These are phyloP conservation scores for Tylopilus subfusipes DNA, from an alignment of 768 basidiomycete species.

Conservation along the genomic window DNA sequence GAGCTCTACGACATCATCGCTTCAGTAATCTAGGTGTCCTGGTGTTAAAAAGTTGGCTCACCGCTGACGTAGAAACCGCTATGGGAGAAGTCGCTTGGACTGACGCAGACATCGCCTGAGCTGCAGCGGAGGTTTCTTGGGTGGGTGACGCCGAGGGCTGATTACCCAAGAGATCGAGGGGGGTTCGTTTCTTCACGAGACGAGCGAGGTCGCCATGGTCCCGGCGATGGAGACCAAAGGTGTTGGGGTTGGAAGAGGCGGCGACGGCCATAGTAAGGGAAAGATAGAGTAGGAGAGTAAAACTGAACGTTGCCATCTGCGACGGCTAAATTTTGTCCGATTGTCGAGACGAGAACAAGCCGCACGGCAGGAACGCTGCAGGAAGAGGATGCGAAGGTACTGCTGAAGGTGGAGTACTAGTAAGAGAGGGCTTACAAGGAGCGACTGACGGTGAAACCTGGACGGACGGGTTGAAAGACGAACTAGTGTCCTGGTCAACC, in stretches of 20 bases:
- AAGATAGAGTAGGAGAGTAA: slow-evolving; percentile 64
- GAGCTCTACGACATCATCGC: slow-evolving; percentile 7
- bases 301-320: slow-evolving; percentile 51
- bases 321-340: slow-evolving; percentile 1
- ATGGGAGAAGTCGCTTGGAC: slow-evolving; percentile 12
- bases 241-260: slow-evolving; percentile 45
- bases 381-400: neutral
- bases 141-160: slow-evolving; percentile 11
- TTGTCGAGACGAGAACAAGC: neutral
- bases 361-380: too few species aligned
- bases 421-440: too few species aligned
- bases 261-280: slow-evolving; percentile 51
- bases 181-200: slow-evolving; percentile 63
- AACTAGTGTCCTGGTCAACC: neutral
- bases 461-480: neutral
- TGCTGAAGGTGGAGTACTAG: neutral
- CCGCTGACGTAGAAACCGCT: slow-evolving; percentile 16
- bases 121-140: slow-evolving; percentile 5
- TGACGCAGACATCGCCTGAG: slow-evolving; percentile 13
- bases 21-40: slow-evolving; percentile 1
- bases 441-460: neutral
- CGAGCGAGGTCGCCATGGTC: slow-evolving; percentile 60
- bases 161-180: slow-evolving; percentile 12
- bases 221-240: slow-evolving; percentile 42
- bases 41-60: slow-evolving; percentile 9